Conservation (phyloP, 176 grass and related monocot species). For the Raddia distichophylla region DNA sequence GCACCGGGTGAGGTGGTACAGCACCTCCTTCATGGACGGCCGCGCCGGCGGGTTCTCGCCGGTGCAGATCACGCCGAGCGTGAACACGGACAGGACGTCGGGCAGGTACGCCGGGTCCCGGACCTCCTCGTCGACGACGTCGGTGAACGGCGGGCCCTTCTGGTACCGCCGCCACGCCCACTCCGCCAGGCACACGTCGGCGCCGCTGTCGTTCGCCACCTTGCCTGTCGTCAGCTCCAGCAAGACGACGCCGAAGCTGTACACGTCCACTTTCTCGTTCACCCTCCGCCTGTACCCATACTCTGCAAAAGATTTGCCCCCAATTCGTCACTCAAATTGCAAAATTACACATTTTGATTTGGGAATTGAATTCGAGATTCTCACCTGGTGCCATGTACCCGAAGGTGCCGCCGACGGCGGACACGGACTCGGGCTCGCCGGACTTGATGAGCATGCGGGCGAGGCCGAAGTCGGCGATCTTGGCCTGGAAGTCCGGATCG, state of each 20-base stretch:
- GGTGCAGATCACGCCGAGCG: constrained; percentile 71
- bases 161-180: constrained; percentile 71
- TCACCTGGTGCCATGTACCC: constrained; percentile 91
- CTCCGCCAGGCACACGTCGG: constrained; percentile 67
- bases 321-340: background rate
- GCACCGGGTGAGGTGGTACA: constrained; percentile 49
- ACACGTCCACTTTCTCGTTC: constrained; percentile 90
- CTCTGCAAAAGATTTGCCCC: constrained; percentile 40
- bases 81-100: constrained; percentile 60
- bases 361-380: background rate
- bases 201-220: constrained; percentile 48
- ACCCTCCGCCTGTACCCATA: constrained; percentile 59
- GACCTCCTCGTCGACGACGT: constrained; percentile 52
- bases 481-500: constrained; percentile 59
- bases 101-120: constrained; percentile 26
- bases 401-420: constrained; percentile 67
- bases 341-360: background rate
- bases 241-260: constrained; percentile 87
- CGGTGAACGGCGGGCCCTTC: constrained; percentile 42
- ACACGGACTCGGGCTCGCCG: constrained; percentile 63
- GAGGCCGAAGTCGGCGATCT: constrained; percentile 84
- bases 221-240: constrained; percentile 68
- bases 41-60: constrained; percentile 47
- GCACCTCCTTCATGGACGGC: constrained; percentile 73
- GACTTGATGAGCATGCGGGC: constrained; percentile 65